phyloP scores from a whole-genome alignment of 2,329 filamentous ascomycete species.

The Aspergillus uvarum region DNA sequence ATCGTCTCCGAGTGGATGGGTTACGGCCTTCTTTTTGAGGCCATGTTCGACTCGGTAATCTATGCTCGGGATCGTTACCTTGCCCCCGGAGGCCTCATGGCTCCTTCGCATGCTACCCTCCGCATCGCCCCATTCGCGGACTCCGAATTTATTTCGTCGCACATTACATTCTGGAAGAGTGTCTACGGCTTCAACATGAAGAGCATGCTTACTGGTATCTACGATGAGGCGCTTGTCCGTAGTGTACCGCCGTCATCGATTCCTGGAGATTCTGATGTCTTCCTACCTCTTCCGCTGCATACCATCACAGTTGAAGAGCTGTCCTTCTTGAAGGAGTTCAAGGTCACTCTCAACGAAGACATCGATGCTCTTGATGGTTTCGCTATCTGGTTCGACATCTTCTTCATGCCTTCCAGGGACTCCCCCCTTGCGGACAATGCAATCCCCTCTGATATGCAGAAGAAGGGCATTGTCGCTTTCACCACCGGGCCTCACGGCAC shows the following conservation, averaged over 20 bases:
- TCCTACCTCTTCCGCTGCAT: conserved; percentile 76
- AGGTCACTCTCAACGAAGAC: conserved; percentile 60
- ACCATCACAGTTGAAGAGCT: conserved; percentile 70
- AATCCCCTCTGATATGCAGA: conserved; percentile 59
- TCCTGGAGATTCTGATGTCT: conserved; percentile 58
- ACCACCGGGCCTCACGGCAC: conserved; percentile 77
- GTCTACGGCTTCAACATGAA: conserved; percentile 96
- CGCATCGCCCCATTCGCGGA: conserved; percentile 80
- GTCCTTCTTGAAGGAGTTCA: conserved; percentile 69
- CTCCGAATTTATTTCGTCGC: conserved; percentile 72
- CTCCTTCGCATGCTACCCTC: conserved; percentile 81
- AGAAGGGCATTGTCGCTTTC: conserved; percentile 69
- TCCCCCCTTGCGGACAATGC: conserved; percentile 55
- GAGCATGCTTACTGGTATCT: conserved; percentile 79
- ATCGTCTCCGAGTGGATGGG: conserved; percentile 99
- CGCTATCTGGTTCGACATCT: conserved; percentile 90
- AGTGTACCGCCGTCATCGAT: conserved; percentile 61
- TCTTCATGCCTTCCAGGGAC: conserved; percentile 69
- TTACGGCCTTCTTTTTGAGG: conserved; percentile 88
- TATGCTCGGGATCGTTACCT: conserved; percentile 87
- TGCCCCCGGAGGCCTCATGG: conserved; percentile 74
- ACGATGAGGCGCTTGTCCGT: conserved; percentile 78
- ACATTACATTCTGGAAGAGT: conserved; percentile 82
- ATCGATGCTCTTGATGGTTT: conserved; percentile 78
- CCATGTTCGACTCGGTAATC: conserved; percentile 91